Base-by-base conservation (phyloP, 2,329 filamentous ascomycete species). In the Lachnellula cervina region DNA sequence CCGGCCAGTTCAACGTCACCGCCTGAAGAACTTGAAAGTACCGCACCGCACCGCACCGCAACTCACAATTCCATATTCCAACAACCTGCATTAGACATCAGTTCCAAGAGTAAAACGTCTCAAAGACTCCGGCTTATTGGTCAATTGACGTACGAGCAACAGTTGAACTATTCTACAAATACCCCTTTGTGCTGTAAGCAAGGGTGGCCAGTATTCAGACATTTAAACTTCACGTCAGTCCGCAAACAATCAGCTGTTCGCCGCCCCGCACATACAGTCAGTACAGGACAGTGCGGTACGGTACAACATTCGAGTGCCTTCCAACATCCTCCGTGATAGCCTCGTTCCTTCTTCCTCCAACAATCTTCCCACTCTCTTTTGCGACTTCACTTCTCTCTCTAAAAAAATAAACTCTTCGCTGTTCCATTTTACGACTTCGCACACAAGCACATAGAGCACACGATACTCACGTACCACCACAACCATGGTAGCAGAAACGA, bases 401-500 rank as follows among this genome's bases (percentile, higher is more conserved):
- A 7, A 17, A 42, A 42, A 23, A 23, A 23, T 23, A 23, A 23
- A 23, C 5, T 16, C 14, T n/a, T 40, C n/a, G 11, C 42, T 44
- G n/a, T 13, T 44, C 8, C 19, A 17, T 2, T 44, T 25, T 13
- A 23, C 17, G 3, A 44, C n/a, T 25, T 2, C 42, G 11, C n/a
- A 21, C n/a, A 25, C n/a, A 21, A 13, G 5, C 19, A 44, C 19
- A 19, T 44, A 47, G 23, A 32, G 6, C 21, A 32, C 44, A 16
- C 17, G 8, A 11, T 32, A 11, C 21, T 25, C 19, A 17, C 14
- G 6, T 21, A 34, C 44, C 23, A 28, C 5, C 43, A 28, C 13
- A n/a, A 46, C 16, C 16, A 97, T 97, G 93, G 90, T 95, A 65
- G 88, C 90, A 68, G 93, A 97, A 78, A 94, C 89, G 52, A 96